Base-by-base conservation (phyloP, 1,139 yeast species). In the Petasospora fabianii region DNA sequence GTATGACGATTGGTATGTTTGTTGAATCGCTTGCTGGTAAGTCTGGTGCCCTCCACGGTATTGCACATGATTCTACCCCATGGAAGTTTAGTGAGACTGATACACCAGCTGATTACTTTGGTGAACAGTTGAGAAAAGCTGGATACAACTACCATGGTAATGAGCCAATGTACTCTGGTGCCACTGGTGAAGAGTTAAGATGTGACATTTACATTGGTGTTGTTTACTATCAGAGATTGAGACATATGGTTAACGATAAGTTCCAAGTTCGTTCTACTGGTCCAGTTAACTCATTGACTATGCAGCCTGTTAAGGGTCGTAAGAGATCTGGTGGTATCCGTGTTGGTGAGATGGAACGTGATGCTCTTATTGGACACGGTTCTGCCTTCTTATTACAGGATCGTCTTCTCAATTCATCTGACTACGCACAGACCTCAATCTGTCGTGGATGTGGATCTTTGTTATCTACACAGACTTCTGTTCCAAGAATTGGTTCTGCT, bases 1-100 rank as follows among this genome's bases (percentile, higher is more conserved):
- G 98, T 73, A 92, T 92, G 99, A 92, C 99, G 18, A 92, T 92
- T 65, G 99, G 98, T 70, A 92, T 92, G 98, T 92, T 92, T 68
- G 97, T 92, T 36, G 99, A 92, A 66, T 84, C 95, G 42, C 69
- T 92, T 47, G 98, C 98, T 13, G 98, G 98, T 58, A 92, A 92
- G 64, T 95, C 98, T 6, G 98, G 98, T 62, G 96, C 97, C 10
- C 69, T 94, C 59, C 98, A 92, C 55, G 99, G 99, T 57, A 82
- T 88, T 59, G 95, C 97, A 3, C 97, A 92, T 58, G 98, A 92
- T 60, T 80, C 96, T 30, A 92, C 98, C 0, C 99, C 99, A 34
- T 92, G 96, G 95, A 82, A 76, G 56, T 92, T 90, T 62, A 78
- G 77, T 55, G 99, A 92, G 66, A 69, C 75, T 43, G 95, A 92